Evolutionary conservation across 768 basidiomycete genomes (phyloP), one percentile per base, ranked within the genome.

Genomic region (Panaeolus papilionaceus): DNA sequence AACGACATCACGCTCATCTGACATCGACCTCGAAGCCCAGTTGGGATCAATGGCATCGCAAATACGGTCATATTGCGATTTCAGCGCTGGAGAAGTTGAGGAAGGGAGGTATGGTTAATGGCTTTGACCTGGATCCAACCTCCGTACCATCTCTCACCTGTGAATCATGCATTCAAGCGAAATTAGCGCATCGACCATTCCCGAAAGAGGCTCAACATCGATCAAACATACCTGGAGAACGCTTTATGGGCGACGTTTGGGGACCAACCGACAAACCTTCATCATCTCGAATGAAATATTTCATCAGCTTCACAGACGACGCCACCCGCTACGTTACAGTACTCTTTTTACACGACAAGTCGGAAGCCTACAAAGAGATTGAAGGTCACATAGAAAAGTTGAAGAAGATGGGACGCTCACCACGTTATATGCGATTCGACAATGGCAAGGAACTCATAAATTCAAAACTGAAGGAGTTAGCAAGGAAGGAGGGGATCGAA

Each of bases 371-470:
- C 73, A 0, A 58, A 0, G 51, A 69, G 12, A 75, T 77, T 8
- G 54, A 71, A 26, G 71, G 72, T 3, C 71, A 73, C 33, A 26
- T 65, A 1, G 58, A 20, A 0, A 61, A 63, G 28, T n/a, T 78
- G 0, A 68, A 77, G n/a, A 64, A 68, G 33, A 65, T 18, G 18
- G 45, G 65, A n/a, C 28, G 20, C 4, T 18, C 23, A 7, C 70
- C 69, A 0, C 71, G 65, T 23, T 66, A 42, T 2, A 63, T 78
- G 4, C 54, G 73, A 14, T 70, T 74, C 1, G 76, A 81, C 44
- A 80, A 79, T 68, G 78, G 78, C 0, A 73, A 68, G 8, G 79
- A 82, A 67, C 74, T 79, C 4, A 47, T 80, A 0, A 79, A 80
- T 38, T 54, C 58, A 0, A 61, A 67, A 1, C 45, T 79, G 16